Conservation (phyloP, 2,329 filamentous ascomycete genomes). For the Fusarium camptoceras region DNA sequence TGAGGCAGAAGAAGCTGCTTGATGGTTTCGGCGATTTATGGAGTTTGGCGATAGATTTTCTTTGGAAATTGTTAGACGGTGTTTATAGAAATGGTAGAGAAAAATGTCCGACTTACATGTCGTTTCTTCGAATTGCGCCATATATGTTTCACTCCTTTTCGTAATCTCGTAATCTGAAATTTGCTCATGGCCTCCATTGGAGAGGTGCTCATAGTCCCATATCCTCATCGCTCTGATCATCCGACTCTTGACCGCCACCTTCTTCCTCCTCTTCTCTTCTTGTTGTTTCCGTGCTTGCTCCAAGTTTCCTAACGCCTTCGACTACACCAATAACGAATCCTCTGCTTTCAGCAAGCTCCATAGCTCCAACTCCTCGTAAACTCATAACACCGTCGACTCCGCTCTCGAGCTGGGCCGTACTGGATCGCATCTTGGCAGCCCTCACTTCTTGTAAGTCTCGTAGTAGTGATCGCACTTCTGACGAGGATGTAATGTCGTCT, state of each 20-base stretch:
- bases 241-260: conserved; percentile 68
- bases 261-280: conserved; percentile 82
- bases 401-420: conserved; percentile 76
- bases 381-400: conserved; percentile 78
- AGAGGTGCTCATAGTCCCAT: conserved; percentile 57
- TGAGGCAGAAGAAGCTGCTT: background rate
- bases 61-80: conserved; percentile 22
- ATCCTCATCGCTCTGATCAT: conserved; percentile 68
- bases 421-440: conserved; percentile 86
- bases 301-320: conserved; percentile 87
- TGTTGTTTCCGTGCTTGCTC: conserved; percentile 81
- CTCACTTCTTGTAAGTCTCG: conserved; percentile 88
- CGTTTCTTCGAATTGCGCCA: conserved; percentile 3
- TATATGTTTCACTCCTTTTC: conserved; percentile 1
- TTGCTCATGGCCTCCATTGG: background rate
- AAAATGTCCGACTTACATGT: conserved; percentile 30
- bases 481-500: conserved; percentile 81
- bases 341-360: conserved; percentile 91
- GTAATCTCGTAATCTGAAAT: conserved; percentile 1
- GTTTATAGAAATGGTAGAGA: background rate
- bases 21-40: background rate
- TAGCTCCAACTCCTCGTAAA: conserved; percentile 82
- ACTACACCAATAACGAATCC: conserved; percentile 87
- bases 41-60: conserved; percentile 1
- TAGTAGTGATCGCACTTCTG: conserved; percentile 79